Evolutionary conservation across 192 early-diverging fungal species (phyloP).

Genomic region (Phycomyces blakesleeanus): DNA sequence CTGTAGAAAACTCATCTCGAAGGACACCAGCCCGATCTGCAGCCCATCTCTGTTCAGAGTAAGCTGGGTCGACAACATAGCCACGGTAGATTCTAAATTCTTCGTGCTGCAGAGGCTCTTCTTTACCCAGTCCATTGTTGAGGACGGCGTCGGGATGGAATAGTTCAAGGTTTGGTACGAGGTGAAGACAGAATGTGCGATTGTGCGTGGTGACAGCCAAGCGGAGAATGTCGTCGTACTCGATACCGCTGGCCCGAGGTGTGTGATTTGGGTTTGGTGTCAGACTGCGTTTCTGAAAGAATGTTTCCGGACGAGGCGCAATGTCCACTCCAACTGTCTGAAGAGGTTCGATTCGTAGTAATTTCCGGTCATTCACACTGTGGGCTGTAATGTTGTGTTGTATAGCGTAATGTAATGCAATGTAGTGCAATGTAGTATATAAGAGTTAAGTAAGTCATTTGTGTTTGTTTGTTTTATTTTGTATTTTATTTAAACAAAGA

Average conservation of each 20-base stretch:
- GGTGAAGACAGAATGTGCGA: slow-evolving; percentile 58
- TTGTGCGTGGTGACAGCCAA: slow-evolving; percentile 59
- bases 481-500: background rate
- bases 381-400: slow-evolving; percentile 18
- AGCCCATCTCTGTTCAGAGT: slow-evolving; percentile 9
- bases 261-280: slow-evolving; percentile 14
- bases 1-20: slow-evolving; percentile 22
- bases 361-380: slow-evolving; percentile 9
- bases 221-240: slow-evolving; percentile 51
- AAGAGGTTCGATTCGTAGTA: slow-evolving; percentile 13
- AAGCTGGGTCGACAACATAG: slow-evolving; percentile 33
- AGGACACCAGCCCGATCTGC: slow-evolving; percentile 49
- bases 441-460: background rate
- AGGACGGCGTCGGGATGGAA: slow-evolving; percentile 59
- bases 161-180: slow-evolving; percentile 67
- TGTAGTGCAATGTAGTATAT: background rate
- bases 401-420: background rate
- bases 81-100: slow-evolving; percentile 55
- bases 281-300: slow-evolving; percentile 21
- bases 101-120: slow-evolving; percentile 33
- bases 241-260: slow-evolving; percentile 9
- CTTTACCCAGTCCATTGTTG: slow-evolving; percentile 17
- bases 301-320: slow-evolving; percentile 17
- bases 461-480: background rate
- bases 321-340: slow-evolving; percentile 10